Conservation (phyloP, 176 grass and related monocot genomes). For the Aegilops umbellulata region DNA sequence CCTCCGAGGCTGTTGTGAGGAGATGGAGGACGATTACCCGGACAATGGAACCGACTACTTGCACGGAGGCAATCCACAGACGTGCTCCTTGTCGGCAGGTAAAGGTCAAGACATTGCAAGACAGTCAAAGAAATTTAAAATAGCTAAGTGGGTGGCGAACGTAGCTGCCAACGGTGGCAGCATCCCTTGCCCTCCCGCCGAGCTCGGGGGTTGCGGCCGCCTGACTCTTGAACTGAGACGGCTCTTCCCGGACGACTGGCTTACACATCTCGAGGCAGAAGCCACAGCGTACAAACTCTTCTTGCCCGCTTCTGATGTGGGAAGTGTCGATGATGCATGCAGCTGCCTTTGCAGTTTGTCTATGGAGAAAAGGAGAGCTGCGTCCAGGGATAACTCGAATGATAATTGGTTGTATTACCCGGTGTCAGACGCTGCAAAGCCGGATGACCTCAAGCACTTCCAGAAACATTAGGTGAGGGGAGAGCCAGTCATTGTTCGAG, state of each 20-base stretch:
- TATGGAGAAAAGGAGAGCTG: no score
- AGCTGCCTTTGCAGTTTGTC: no score
- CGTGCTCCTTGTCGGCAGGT: no score
- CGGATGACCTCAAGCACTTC: no score
- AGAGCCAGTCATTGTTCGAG: no score
- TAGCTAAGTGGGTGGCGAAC: no score
- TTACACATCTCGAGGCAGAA: constrained; percentile 15
- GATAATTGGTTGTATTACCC: no score
- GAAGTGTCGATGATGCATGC: neutral
- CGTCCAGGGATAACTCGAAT: no score
- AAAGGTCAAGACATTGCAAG: neutral
- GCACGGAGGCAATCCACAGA: constrained; percentile 37
- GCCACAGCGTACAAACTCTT: neutral
- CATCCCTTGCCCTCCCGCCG: no score
- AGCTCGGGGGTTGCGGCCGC: constrained; percentile 39
- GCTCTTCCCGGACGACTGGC: constrained; percentile 19
- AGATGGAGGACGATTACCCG: neutral
- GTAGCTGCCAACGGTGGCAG: no score
- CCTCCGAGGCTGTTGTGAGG: constrained; percentile 4
- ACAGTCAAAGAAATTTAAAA: neutral
- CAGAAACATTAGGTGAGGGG: no score
- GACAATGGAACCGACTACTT: constrained; percentile 20
- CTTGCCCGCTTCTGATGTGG: neutral
- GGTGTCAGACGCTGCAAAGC: no score
- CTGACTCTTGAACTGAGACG: constrained; percentile 32